phyloP scores from a whole-genome alignment of 768 basidiomycete species.

The Leucogyrophana mollusca region DNA sequence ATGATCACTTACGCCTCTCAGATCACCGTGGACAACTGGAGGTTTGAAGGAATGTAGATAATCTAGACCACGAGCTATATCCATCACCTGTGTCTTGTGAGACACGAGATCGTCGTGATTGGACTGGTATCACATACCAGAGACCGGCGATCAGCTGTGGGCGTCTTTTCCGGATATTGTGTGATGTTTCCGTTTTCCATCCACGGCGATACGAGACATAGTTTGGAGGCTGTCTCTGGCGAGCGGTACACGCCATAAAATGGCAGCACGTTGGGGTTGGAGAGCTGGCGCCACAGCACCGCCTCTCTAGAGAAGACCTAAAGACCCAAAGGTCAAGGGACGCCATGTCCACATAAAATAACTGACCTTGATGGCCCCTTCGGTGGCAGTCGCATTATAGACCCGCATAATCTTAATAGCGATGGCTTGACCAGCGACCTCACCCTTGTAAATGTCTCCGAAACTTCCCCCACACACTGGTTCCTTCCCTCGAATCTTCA shows the following conservation, averaged over 20 bases:
- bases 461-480: constrained; percentile 26
- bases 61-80: constrained; percentile 24
- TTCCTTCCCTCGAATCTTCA: not conserved
- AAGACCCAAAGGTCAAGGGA: constrained; percentile 10
- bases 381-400: constrained; percentile 16
- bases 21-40: constrained; percentile 30
- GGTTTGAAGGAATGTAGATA: constrained; percentile 25
- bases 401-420: constrained; percentile 30
- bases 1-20: constrained; percentile 26
- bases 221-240: constrained; percentile 9
- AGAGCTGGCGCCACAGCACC: constrained; percentile 29
- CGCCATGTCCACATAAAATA: constrained; percentile 6
- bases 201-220: not conserved
- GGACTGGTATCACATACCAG: too few relatives aligned
- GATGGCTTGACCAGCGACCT: constrained; percentile 22
- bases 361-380: constrained; percentile 24
- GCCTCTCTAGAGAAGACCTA: constrained; percentile 30
- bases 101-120: not conserved
- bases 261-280: constrained; percentile 25
- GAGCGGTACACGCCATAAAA: constrained; percentile 26
- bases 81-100: constrained; percentile 12
- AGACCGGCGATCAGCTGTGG: too few relatives aligned
- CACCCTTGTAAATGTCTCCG: constrained; percentile 31
- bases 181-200: not conserved
- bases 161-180: not conserved